A percentile compares a stretch with the other conserved stretches of the same genome.
Conservation (phyloP, 176 grass and related monocot genomes). For the Urochloa ruziziensis region DNA sequence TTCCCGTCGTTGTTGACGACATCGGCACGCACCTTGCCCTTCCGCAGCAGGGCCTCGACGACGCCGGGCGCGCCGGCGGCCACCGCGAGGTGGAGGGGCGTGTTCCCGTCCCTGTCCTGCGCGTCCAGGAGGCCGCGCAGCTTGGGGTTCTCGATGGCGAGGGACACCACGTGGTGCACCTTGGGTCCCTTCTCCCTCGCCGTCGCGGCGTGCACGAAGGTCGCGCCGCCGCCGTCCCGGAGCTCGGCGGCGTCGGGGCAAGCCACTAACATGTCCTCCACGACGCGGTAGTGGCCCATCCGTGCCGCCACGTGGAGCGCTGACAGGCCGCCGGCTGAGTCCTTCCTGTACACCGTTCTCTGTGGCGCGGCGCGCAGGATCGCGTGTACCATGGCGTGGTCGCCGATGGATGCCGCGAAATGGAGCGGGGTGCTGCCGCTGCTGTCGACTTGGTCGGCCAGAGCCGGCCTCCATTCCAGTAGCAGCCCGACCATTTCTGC, state of each 20-base stretch:
- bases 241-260: conserved; percentile 3
- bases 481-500: background rate
- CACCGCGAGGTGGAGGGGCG: conserved; percentile 26
- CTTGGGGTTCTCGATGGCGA: background rate
- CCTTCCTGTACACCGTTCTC: background rate
- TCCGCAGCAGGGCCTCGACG: background rate
- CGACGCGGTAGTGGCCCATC: conserved; percentile 10
- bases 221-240: background rate
- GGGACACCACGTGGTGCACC: background rate
- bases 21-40: background rate
- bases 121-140: background rate
- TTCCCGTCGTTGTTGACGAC: background rate
- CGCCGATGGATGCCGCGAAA: conserved; percentile 7
- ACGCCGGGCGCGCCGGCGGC: background rate
- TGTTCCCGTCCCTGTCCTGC: conserved; percentile 23
- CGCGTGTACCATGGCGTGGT: background rate
- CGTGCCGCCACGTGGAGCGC: too few species aligned
- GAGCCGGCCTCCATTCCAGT: background rate
- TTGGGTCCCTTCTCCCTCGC: background rate
- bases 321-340: background rate
- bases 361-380: background rate
- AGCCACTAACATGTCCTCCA: background rate
- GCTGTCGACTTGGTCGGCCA: background rate
- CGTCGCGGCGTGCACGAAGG: conserved; percentile 28
- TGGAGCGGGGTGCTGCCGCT: conserved; percentile 17